Conservation (phyloP, 2,329 filamentous ascomycete genomes). For the Neoscytalidium dimidiatum region DNA sequence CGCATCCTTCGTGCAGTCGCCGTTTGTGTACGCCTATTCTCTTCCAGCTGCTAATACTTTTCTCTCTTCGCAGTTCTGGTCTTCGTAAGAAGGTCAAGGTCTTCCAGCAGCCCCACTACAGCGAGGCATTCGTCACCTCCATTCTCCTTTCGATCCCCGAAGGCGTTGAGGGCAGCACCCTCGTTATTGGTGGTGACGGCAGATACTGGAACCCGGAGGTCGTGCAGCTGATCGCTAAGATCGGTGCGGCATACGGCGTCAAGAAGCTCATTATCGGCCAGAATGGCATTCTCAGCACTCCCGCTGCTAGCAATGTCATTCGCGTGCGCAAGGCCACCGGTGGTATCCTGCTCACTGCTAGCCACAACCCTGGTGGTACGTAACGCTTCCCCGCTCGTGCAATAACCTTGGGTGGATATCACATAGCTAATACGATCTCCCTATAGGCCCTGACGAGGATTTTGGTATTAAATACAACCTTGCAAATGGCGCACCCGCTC, state of each 20-base stretch:
- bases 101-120: constrained; percentile 94
- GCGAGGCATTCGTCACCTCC: constrained; percentile 90
- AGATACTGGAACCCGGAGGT: constrained; percentile 97
- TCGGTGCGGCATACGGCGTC: constrained; percentile 93
- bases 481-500: constrained; percentile 90
- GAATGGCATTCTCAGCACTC: constrained; percentile 93
- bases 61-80: constrained; percentile 68
- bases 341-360: constrained; percentile 93
- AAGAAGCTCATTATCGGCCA: constrained; percentile 98
- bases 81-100: constrained; percentile 98
- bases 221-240: constrained; percentile 95
- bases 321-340: constrained; percentile 92
- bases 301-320: constrained; percentile 94
- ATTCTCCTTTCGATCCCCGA: constrained; percentile 97
- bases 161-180: constrained; percentile 80
- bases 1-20: background rate
- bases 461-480: constrained; percentile 99
- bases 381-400: constrained; percentile 21
- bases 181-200: constrained; percentile 97
- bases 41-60: background rate
- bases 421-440: background rate
- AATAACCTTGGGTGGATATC: background rate
- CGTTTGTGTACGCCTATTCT: background rate
- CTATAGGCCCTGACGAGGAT: constrained; percentile 83
- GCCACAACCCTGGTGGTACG: constrained; percentile 96